Conservation (phyloP, 768 basidiomycete genomes). For the Rubroboletus pulcherrimus region DNA sequence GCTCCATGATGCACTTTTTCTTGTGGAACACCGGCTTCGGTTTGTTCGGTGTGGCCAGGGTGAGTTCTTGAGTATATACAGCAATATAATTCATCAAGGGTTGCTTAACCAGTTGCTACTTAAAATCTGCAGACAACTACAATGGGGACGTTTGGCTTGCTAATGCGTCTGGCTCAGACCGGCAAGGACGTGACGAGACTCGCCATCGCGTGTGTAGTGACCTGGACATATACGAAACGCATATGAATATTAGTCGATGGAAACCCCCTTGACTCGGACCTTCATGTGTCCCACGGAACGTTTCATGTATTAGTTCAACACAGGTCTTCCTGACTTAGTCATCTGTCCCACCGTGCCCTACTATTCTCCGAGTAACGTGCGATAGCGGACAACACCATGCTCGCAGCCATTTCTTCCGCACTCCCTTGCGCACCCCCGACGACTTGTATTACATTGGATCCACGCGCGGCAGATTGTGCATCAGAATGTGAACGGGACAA, state of each 20-base stretch:
- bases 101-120: too few relatives aligned
- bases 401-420: constrained; percentile 70
- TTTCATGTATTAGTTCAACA: constrained; percentile 71
- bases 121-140: too few relatives aligned
- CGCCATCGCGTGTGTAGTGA: constrained; percentile 64
- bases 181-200: constrained; percentile 61
- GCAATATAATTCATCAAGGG: too few relatives aligned
- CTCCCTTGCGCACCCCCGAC: constrained; percentile 60
- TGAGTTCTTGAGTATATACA: background rate
- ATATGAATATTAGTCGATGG: background rate
- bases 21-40: too few relatives aligned
- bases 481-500: too few relatives aligned
- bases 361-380: constrained; percentile 63
- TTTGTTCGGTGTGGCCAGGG: background rate
- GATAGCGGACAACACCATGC: constrained; percentile 75
- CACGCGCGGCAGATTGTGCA: constrained; percentile 90
- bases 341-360: constrained; percentile 60
- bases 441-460: too few relatives aligned
- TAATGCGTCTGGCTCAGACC: too few relatives aligned
- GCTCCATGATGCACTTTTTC: background rate
- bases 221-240: constrained; percentile 41
- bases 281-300: constrained; percentile 70
- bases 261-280: too few relatives aligned
- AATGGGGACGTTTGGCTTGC: too few relatives aligned
- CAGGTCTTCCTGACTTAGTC: constrained; percentile 69